A percentile compares a stretch with the other conserved stretches of the same genome.
Evolutionary conservation across 78 protist genomes (phyloP).

Genomic region (Chrysochromulina parva): DNA sequence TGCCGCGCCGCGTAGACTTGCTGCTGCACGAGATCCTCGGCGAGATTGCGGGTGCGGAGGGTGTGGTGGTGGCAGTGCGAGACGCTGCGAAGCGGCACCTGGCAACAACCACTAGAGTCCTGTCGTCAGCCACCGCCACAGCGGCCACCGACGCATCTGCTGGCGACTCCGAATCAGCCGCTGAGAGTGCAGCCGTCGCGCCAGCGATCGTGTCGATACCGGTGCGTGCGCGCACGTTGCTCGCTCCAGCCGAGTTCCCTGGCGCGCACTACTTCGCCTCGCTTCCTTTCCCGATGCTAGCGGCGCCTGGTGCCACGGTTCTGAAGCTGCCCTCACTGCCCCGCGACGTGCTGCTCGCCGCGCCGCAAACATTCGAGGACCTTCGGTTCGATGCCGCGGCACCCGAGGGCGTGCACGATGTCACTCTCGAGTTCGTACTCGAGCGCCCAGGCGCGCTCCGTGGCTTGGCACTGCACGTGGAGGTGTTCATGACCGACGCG

Average conservation of each 20-base stretch:
- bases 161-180: too few species aligned
- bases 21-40: slow-evolving; percentile 44
- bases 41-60: slow-evolving; percentile 12
- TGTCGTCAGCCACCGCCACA: too few species aligned
- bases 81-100: slow-evolving; percentile 15
- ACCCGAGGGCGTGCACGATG: too few species aligned
- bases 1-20: background rate
- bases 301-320: background rate
- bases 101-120: too few species aligned
- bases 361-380: background rate
- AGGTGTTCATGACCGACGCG: too few species aligned
- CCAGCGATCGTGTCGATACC: background rate
- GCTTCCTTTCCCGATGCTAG: background rate
- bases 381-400: background rate
- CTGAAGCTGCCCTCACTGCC: background rate
- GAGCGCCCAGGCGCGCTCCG: too few species aligned
- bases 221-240: background rate
- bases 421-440: too few species aligned
- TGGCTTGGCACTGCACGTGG: too few species aligned
- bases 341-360: background rate
- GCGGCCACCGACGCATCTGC: too few species aligned
- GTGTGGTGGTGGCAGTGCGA: background rate
- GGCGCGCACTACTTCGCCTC: background rate
- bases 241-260: background rate
- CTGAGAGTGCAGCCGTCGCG: too few species aligned